Base-by-base conservation (phyloP, 2,329 filamentous ascomycete genomes). In the Diaporthe citrichinensis region DNA sequence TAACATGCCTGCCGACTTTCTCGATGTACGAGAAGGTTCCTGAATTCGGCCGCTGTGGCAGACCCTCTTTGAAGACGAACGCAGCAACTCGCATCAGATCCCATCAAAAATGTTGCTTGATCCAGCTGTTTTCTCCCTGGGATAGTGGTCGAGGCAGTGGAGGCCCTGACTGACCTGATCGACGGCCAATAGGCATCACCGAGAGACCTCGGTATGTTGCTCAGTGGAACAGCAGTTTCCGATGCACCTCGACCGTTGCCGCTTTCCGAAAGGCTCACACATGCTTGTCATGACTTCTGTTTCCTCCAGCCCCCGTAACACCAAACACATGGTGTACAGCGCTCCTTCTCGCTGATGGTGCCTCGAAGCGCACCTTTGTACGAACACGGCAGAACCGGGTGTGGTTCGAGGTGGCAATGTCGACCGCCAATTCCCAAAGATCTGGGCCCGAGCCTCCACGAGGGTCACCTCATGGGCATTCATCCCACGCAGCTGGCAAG, bases 401-500 rank as follows among this genome's bases (percentile, higher is more conserved):
- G 71, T 65, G 55, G 49, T 68, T 69, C 49, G 65, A 41, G n/a
- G 49, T 41, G 65, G 65, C 65, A 69, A 69, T 31, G 46, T 69
- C 46, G n/a, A 55, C 46, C 31, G 36, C 65, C 65, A 51, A 25
- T 55, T 69, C 65, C 65, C 65, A 69, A 55, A 39, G 65, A 55
- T 41, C 65, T 55, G 65, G 65, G 44, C 49, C 49, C 65, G 23
- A 53, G 65, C 31, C 65, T 36, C 46, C 46, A 36, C 17, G 34
- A 31, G 8, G 31, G 46, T 15, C 65, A 55, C 49, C 65, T 69
- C 65, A 55, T 69, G 65, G 65, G 65, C 65, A 69, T 41, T 69
- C 49, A 49, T 55, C 49, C 65, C 65, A 69, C 65, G 65, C 46
- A 69, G 49, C 65, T 69, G 65, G 65, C 65, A 69, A 55, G 65